Evolutionary conservation across 2,329 filamentous ascomycete species (phyloP).

Genomic region (Alternaria burnsii): DNA sequence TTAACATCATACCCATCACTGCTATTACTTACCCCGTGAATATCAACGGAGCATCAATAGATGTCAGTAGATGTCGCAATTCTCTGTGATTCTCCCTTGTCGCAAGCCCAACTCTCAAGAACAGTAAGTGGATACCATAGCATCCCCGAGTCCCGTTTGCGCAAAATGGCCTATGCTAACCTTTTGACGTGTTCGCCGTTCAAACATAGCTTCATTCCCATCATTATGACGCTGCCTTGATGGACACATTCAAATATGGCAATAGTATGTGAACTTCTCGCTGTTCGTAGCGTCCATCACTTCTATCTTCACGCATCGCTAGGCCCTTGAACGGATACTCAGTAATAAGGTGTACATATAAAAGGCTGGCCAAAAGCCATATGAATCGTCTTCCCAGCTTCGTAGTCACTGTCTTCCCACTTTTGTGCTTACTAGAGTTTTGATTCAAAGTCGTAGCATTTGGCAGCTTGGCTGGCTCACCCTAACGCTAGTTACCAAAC

Average conservation of each 20-base stretch:
- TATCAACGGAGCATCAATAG: no score
- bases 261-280: slow-evolving; percentile 2
- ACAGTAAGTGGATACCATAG: no score
- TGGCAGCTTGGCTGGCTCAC: neutral
- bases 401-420: neutral
- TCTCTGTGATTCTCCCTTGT: neutral
- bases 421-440: neutral
- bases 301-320: slow-evolving; percentile 24
- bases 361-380: neutral
- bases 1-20: neutral
- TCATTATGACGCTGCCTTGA: neutral
- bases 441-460: neutral
- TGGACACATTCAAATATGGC: neutral
- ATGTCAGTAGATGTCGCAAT: neutral
- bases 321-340: slow-evolving; percentile 1
- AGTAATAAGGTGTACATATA: slow-evolving; percentile 4
- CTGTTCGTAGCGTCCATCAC: slow-evolving; percentile 20
- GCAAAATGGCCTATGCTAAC: neutral
- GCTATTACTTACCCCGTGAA: neutral
- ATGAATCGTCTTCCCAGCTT: neutral
- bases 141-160: neutral
- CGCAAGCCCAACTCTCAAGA: neutral
- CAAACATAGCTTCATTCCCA: slow-evolving; percentile 12
- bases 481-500: neutral
- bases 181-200: slow-evolving; percentile 13